Base-by-base conservation (phyloP, 768 basidiomycete genomes). In the Lactifluus subvellereus region DNA sequence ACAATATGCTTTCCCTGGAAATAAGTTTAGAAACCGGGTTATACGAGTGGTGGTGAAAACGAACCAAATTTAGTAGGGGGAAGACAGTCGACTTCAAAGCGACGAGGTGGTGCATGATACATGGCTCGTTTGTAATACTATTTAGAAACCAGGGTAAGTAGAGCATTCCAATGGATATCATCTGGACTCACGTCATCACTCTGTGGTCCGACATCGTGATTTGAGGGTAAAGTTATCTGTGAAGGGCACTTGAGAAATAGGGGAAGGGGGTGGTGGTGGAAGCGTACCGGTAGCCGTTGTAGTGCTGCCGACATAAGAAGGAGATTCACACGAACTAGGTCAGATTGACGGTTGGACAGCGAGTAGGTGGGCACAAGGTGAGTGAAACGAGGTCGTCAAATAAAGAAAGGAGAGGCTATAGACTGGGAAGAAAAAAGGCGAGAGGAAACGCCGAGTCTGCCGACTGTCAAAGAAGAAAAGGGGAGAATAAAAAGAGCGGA, bases 11-110 rank as follows among this genome's bases (percentile, higher is more conserved):
- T 42, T 54, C 33, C 71, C 71, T 73, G 40, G 22, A 20, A 59
- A 47, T 7, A 30, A 14, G 18, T 6, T 67, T 11, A 54, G 59
- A 43, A 32, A 30, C 16, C 11, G 51, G n/a, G 38, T 6, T 13
- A 30, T 37, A 13, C 3, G 6, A 54, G 49, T 13, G 38, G 42
- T 20, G 45, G 42, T 30, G 50, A 47, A n/a, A 53, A 59, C 68
- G 33, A 51, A 67, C 68, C 66, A 16, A 69, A 64, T 49, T 70
- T 68, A n/a, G 18, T 68, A 69, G 37, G 69, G 59, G 38, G 30
- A 22, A 68, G 55, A 10, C 2, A 11, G 6, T 50, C 52, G 30
- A 54, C 54, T 30, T 66, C 35, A 30, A 68, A 68, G 55, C 8
- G 37, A 14, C 30, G 27, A 20, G 67, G 67, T 1, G 67, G 52